Evolutionary conservation across 768 basidiomycete species (phyloP).

Genomic region (Omphalotus guepiniiformis): DNA sequence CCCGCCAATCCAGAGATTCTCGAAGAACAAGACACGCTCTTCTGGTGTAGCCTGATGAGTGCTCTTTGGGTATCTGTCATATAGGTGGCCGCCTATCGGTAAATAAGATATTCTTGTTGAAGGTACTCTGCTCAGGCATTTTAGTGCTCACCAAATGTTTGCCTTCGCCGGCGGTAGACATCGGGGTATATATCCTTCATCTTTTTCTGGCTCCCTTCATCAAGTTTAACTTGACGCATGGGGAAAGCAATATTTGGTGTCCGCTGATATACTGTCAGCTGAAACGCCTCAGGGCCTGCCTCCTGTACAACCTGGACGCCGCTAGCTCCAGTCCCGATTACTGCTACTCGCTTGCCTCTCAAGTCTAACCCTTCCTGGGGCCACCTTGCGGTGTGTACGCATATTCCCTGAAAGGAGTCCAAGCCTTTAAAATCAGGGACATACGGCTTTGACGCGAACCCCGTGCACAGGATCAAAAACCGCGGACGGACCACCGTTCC

Average conservation of each 20-base stretch:
- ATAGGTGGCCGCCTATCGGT: slow-evolving; percentile 15
- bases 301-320: slow-evolving; percentile 17
- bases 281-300: slow-evolving; percentile 16
- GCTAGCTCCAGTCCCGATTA: slow-evolving; percentile 21
- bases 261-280: slow-evolving; percentile 26
- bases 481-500: slow-evolving; percentile 14
- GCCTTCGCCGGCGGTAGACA: slow-evolving; percentile 17
- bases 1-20: slow-evolving; percentile 20
- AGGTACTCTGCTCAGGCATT: too few species aligned
- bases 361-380: slow-evolving; percentile 21
- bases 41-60: slow-evolving; percentile 15
- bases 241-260: slow-evolving; percentile 23
- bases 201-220: slow-evolving; percentile 11
- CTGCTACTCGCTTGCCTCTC: slow-evolving; percentile 20
- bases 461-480: slow-evolving; percentile 21
- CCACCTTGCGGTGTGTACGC: slow-evolving; percentile 22
- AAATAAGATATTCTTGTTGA: background rate
- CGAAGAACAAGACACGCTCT: slow-evolving; percentile 18
- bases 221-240: slow-evolving; percentile 16
- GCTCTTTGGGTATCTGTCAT: slow-evolving; percentile 10
- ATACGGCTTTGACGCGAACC: slow-evolving; percentile 20
- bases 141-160: slow-evolving; percentile 13
- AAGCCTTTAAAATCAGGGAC: slow-evolving; percentile 20
- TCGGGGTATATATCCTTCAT: slow-evolving; percentile 18
- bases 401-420: slow-evolving; percentile 18